These are phyloP conservation scores for Linnemannia hyalina DNA, from an alignment of 192 early-diverging fungal genomes.

Conservation along the genomic window DNA sequence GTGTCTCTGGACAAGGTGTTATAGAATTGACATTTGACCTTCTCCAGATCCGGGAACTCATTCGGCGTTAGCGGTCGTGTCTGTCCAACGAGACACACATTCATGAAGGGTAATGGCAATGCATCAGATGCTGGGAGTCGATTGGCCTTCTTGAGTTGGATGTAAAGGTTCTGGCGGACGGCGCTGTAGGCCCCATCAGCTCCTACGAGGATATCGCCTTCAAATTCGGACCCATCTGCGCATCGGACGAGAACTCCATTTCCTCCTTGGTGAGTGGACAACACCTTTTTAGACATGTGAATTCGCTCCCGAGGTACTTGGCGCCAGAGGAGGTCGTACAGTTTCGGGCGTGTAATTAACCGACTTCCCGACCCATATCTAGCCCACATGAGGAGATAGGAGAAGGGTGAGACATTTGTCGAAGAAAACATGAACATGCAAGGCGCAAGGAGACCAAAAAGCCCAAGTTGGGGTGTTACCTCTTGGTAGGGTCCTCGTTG, in stretches of 20 bases:
- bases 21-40: neutral
- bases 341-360: neutral
- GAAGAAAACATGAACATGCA: neutral
- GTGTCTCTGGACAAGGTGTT: neutral
- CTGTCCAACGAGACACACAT: constrained; percentile 17
- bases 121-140: neutral
- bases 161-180: constrained; percentile 20
- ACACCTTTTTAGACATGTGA: constrained; percentile 25
- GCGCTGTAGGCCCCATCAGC: constrained; percentile 42
- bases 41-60: constrained; percentile 2
- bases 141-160: neutral
- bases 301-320: constrained; percentile 1
- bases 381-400: neutral
- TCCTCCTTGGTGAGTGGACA: neutral
- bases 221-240: constrained; percentile 10
- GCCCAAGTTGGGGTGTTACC: neutral
- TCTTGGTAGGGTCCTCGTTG: neutral
- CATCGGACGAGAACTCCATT: constrained; percentile 27
- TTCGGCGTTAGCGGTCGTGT: neutral
- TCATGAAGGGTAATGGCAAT: neutral
- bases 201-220: constrained; percentile 46
- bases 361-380: neutral
- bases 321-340: constrained; percentile 4
- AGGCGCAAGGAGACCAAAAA: neutral
- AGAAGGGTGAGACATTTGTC: neutral